Evolutionary conservation across 2,329 filamentous ascomycete species (phyloP), one percentile per base, ranked within the genome.

Genomic region (Pyrenochaeta sp.): DNA sequence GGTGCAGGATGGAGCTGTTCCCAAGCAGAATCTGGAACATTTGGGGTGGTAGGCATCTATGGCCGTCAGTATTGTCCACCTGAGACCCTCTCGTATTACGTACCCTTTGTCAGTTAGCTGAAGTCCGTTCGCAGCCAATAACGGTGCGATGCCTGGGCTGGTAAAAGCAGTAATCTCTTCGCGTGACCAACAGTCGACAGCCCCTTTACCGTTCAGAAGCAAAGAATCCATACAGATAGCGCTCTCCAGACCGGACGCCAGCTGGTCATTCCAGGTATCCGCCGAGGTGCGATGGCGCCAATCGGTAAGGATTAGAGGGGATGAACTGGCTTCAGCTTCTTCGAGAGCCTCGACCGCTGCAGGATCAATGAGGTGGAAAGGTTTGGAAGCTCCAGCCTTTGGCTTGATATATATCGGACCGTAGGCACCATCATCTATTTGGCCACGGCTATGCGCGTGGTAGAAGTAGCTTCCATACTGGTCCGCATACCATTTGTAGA

Each of bases 401-500:
- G 69, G 51, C 19, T 71, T 52, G 41, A 86, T 80, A 7, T 79
- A 58, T 1, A 86, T 78, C 3, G 82, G 67, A 0, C 83, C 84
- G 36, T 78, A 82, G 8, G 84, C 67, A 0, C 84, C 84, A 53
- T 87, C 83, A 44, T 83, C 78, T 10, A 86, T 73, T 48, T 84
- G 82, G 2, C 76, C 75, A 1, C 72, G 68, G 17, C 74, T 73
- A 55, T 86, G 83, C 0, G 81, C 76, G 65, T 86, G 83, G 52
- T 86, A 86, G 73, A 80, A 85, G 65, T 81, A 83, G 28, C 76
- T 78, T 3, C 84, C 84, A 53, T 81, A 78, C 41, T 82, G 76
- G 0, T 72, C 74, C 0, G 82, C 82, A n/a, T 69, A 75, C 72
- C 80, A 86, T 21, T 69, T 71, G 57, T 86, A 82, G 0, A 72